phyloP scores from a whole-genome alignment of 106 monocot species.

The Posidonia australis region DNA sequence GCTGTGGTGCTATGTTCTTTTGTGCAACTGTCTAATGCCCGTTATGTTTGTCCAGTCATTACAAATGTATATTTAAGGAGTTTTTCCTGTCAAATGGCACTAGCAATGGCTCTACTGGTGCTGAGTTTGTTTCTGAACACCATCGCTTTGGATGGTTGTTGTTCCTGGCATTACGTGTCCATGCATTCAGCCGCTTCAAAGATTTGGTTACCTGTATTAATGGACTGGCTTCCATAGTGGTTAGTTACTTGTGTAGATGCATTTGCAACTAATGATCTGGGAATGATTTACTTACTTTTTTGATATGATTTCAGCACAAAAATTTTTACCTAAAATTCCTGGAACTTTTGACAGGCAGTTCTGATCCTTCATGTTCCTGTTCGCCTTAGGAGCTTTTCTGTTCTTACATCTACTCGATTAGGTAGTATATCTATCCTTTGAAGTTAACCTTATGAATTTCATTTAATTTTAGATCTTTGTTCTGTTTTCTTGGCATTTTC shows the following conservation, averaged over 20 bases:
- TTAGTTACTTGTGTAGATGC: slow-evolving; percentile 13
- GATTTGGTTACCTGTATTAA: slow-evolving; percentile 91
- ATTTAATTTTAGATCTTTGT: background rate
- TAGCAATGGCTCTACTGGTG: slow-evolving; percentile 11
- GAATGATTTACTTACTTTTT: background rate
- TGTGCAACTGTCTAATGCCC: background rate
- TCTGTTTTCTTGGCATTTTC: background rate
- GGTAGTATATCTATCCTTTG: slow-evolving; percentile 23
- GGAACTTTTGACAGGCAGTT: slow-evolving; percentile 40
- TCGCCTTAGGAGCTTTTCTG: slow-evolving; percentile 48
- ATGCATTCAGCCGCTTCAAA: slow-evolving; percentile 63
- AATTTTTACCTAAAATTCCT: background rate
- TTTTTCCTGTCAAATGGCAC: slow-evolving; percentile 45
- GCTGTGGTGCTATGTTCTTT: background rate
- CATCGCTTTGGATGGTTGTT: slow-evolving; percentile 95
- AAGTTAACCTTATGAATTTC: background rate
- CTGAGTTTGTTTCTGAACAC: slow-evolving; percentile 52
- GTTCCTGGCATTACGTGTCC: slow-evolving; percentile 69
- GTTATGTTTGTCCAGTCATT: slow-evolving; percentile 40
- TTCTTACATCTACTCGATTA: slow-evolving; percentile 34
- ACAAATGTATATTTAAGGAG: slow-evolving; percentile 60
- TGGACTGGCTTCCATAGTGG: slow-evolving; percentile 84
- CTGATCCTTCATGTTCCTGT: slow-evolving; percentile 79
- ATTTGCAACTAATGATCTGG: background rate
- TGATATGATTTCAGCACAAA: background rate